Conservation (phyloP, 1,284 basidiomycete genomes). For the Serendipita sp. region DNA sequence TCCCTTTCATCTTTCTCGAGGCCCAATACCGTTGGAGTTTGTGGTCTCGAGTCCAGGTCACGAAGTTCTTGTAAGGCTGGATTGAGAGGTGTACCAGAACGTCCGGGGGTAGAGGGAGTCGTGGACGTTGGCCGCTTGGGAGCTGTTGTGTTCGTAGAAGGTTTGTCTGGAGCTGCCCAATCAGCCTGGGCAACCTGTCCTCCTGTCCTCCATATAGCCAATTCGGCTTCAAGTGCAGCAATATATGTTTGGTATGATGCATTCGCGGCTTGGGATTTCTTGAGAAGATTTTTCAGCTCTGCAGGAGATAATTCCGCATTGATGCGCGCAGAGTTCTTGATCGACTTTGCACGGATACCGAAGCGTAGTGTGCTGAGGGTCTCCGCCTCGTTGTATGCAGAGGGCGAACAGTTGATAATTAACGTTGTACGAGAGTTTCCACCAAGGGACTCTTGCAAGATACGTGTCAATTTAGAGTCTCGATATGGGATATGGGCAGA, state of each 20-base stretch:
- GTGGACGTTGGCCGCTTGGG: slow-evolving; percentile 46
- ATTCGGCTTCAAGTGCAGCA: slow-evolving; percentile 78
- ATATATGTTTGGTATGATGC: slow-evolving; percentile 79
- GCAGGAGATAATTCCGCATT: slow-evolving; percentile 95
- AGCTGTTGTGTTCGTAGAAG: slow-evolving; percentile 44
- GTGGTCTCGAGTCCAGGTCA: slow-evolving; percentile 65
- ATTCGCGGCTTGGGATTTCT: slow-evolving; percentile 81
- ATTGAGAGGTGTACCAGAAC: slow-evolving; percentile 72
- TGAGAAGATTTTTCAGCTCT: slow-evolving; percentile 85
- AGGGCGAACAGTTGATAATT: slow-evolving; percentile 98
- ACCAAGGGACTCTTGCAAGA: slow-evolving; percentile 98
- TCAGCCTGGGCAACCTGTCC: slow-evolving; percentile 74
- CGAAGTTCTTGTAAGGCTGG: slow-evolving; percentile 56
- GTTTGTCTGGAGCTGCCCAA: slow-evolving; percentile 65
- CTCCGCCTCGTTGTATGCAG: slow-evolving; percentile 91
- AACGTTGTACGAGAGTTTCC: slow-evolving; percentile 98
- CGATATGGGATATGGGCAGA: slow-evolving; percentile 96
- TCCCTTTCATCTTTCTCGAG: slow-evolving; percentile 95
- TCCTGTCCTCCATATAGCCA: slow-evolving; percentile 82
- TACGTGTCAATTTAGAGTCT: slow-evolving; percentile 98
- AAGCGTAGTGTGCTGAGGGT: slow-evolving; percentile 96
- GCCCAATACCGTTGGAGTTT: slow-evolving; percentile 72
- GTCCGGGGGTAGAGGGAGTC: slow-evolving; percentile 36
- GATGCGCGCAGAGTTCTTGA: slow-evolving; percentile 99
- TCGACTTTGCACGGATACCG: slow-evolving; percentile 97